phyloP scores from a whole-genome alignment of 345 rosid species.

The Salix brachista region DNA sequence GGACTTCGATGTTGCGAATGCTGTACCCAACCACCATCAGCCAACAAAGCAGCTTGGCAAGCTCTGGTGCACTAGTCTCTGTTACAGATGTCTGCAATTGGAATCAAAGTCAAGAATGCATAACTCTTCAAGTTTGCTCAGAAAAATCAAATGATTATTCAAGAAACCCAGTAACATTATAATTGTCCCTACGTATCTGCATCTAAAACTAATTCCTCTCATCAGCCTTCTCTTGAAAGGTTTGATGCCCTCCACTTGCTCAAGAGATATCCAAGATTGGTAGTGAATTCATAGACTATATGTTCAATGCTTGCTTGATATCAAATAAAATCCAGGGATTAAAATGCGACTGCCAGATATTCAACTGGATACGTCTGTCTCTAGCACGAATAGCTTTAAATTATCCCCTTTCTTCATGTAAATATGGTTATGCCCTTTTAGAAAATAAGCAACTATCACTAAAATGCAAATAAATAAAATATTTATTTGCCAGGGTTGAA shows the following conservation, averaged over 20 bases:
- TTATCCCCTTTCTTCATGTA: not conserved
- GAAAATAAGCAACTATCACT: too few species aligned
- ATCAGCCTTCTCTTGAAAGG: not conserved
- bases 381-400: not conserved
- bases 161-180: not conserved
- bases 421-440: too few species aligned
- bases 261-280: not conserved
- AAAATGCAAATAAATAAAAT: not conserved
- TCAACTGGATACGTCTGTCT: not conserved
- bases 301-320: not conserved
- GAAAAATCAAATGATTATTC: not conserved
- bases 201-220: not conserved
- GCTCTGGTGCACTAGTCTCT: slow-evolving; percentile 84
- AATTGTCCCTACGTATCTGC: not conserved
- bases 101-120: not conserved
- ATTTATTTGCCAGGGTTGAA: not conserved
- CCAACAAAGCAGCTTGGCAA: slow-evolving; percentile 84
- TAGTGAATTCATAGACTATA: not conserved
- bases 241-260: not conserved
- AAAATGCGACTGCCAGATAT: not conserved
- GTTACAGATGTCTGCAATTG: slow-evolving; percentile 61
- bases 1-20: slow-evolving; percentile 91
- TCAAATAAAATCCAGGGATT: not conserved
- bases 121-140: not conserved
- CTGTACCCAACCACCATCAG: slow-evolving; percentile 96